Conservation (phyloP, 2,329 filamentous ascomycete genomes). For the Sporothrix mexicana region DNA sequence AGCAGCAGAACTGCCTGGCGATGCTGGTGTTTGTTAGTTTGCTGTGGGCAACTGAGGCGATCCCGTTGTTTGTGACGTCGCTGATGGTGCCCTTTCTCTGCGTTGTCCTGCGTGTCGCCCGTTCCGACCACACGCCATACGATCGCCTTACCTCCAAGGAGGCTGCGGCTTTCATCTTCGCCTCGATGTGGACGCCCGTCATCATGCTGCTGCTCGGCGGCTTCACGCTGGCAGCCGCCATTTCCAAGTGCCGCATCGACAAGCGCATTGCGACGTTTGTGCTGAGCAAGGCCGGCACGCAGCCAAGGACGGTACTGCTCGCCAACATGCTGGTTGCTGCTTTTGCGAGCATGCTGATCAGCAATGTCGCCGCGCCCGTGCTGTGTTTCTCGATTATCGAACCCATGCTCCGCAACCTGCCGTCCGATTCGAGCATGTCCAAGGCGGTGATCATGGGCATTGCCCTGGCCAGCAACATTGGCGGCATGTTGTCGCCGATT, state of each 20-base stretch:
- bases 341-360: slow-evolving; percentile 98
- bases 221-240: slow-evolving; percentile 91
- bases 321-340: slow-evolving; percentile 99
- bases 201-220: slow-evolving; percentile 97
- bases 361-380: slow-evolving; percentile 95
- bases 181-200: slow-evolving; percentile 98
- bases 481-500: slow-evolving; percentile 94
- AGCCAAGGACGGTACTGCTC: slow-evolving; percentile 85
- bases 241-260: slow-evolving; percentile 97
- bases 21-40: slow-evolving; percentile 92
- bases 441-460: slow-evolving; percentile 96
- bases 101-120: slow-evolving; percentile 83
- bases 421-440: slow-evolving; percentile 87
- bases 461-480: slow-evolving; percentile 92
- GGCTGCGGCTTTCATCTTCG: slow-evolving; percentile 83
- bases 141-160: slow-evolving; percentile 76
- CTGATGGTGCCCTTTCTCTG: slow-evolving; percentile 92
- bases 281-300: slow-evolving; percentile 92
- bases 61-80: slow-evolving; percentile 95
- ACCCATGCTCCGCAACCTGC: slow-evolving; percentile 92
- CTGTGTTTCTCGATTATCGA: slow-evolving; percentile 98
- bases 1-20: slow-evolving; percentile 95
- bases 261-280: slow-evolving; percentile 97
- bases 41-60: slow-evolving; percentile 97
- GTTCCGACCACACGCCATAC: slow-evolving; percentile 71